Conservation (phyloP, 306 rosid genomes). For the Medicago lupulina region DNA sequence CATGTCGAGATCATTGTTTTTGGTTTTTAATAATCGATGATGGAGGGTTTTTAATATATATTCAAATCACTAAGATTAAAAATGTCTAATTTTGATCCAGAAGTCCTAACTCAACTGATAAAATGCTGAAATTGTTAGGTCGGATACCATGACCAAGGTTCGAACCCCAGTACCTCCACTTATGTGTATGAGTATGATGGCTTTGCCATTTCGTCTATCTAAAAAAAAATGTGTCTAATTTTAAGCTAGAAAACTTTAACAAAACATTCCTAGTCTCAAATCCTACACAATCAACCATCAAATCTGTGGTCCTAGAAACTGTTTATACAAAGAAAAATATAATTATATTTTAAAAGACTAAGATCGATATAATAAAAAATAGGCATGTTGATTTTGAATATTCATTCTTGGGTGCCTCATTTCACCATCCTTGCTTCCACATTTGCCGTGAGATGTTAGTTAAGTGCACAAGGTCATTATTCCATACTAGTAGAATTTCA, state of each 20-base stretch:
- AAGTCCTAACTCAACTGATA: too few species aligned
- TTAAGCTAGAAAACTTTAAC: neutral
- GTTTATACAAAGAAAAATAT: neutral
- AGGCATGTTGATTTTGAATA: constrained; percentile 8
- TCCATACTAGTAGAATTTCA: constrained; percentile 11
- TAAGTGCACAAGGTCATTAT: neutral
- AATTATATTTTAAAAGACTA: neutral
- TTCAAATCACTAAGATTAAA: too few species aligned
- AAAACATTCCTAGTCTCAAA: constrained; percentile 14
- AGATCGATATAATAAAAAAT: neutral
- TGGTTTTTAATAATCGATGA: neutral
- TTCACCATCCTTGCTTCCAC: too few species aligned
- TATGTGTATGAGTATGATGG: too few species aligned
- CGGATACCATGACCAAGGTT: too few species aligned
- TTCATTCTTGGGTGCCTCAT: neutral
- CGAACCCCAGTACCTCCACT: too few species aligned
- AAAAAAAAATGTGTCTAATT: too few species aligned
- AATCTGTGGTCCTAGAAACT: neutral
- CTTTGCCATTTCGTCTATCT: too few species aligned
- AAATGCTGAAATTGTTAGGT: too few species aligned
- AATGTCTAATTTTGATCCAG: too few species aligned
- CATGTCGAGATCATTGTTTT: neutral
- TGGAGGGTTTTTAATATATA: too few species aligned
- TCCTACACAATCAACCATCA: constrained; percentile 20
- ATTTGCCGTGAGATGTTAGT: too few species aligned